These are phyloP conservation scores for Porcisia deanei DNA, from an alignment of 208 protist genomes.

Conservation along the genomic window DNA sequence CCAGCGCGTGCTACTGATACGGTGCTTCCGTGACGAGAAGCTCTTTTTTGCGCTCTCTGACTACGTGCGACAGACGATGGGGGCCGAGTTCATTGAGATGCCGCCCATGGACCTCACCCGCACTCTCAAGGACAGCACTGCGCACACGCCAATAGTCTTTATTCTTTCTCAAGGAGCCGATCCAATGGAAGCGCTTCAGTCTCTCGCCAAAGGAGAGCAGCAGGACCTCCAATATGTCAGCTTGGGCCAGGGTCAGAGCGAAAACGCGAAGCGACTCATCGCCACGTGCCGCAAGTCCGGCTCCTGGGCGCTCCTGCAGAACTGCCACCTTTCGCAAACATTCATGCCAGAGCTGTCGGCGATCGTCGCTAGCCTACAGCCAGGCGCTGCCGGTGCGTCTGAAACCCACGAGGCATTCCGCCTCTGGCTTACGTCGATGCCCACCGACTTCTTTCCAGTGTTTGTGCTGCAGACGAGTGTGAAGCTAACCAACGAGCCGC, in stretches of 20 bases:
- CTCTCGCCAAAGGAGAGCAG: conserved; percentile 87
- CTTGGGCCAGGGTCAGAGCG: conserved; percentile 97
- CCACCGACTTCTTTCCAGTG: conserved; percentile 96
- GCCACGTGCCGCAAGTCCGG: conserved; percentile 87
- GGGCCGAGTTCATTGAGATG: conserved; percentile 92
- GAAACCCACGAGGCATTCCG: conserved; percentile 92
- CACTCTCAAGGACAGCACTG: conserved; percentile 85
- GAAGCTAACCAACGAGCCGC: conserved; percentile 98
- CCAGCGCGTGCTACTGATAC: conserved; percentile 94
- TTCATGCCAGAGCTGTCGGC: conserved; percentile 97
- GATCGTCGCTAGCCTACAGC: conserved; percentile 87
- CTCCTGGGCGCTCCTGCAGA: conserved; percentile 97
- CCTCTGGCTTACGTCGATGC: conserved; percentile 99
- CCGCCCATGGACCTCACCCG: conserved; percentile 92
- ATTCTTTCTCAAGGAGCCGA: conserved; percentile 97
- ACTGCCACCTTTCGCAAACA: conserved; percentile 96
- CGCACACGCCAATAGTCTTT: conserved; percentile 95
- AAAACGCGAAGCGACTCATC: conserved; percentile 95
- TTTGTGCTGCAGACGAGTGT: conserved; percentile 97
- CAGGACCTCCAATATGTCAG: conserved; percentile 91
- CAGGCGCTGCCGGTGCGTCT: conserved; percentile 15
- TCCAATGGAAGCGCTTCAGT: conserved; percentile 92
- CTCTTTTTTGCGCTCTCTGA: conserved; percentile 89
- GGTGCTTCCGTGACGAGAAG: conserved; percentile 95
- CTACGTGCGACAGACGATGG: conserved; percentile 92